Conservation (phyloP, 306 rosid genomes). For the Casuarina cunninghamiana region DNA sequence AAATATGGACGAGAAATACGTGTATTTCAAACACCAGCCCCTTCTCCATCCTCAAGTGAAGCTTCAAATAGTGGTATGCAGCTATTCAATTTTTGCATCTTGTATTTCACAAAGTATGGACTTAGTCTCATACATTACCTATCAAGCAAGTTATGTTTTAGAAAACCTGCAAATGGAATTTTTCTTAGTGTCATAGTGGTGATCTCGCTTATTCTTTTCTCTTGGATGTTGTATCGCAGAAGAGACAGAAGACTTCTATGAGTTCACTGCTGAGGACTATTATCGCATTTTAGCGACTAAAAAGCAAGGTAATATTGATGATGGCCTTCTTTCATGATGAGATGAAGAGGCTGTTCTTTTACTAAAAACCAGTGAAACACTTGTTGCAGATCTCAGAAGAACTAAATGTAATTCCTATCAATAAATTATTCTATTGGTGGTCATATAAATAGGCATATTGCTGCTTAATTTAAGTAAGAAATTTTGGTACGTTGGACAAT, state of each 20-base stretch:
- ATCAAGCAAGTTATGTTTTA: not conserved
- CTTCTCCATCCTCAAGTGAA: slow-evolving; percentile 47
- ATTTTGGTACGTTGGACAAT: not conserved
- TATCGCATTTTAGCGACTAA: slow-evolving; percentile 53
- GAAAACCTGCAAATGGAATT: not conserved
- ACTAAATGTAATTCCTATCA: not conserved
- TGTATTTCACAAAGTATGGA: not conserved
- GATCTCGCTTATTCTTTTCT: slow-evolving; percentile 14
- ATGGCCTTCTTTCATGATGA: not conserved
- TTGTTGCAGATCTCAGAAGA: not conserved
- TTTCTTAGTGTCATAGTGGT: not conserved
- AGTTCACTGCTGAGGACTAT: slow-evolving; percentile 80
- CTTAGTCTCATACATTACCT: not conserved
- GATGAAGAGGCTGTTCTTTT: not conserved
- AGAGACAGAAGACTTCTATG: slow-evolving; percentile 66
- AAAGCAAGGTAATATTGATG: slow-evolving; percentile 61
- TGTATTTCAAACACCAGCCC: slow-evolving; percentile 60
- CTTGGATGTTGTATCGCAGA: slow-evolving; percentile 40
- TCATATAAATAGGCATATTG: not conserved
- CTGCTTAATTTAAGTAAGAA: not conserved
- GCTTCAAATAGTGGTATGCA: slow-evolving; percentile 43
- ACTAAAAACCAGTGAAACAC: not conserved
- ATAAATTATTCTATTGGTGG: not conserved
- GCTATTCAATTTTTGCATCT: not conserved
- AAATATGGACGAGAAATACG: slow-evolving; percentile 70